Conservation (phyloP, 1,139 yeast genomes). For the Yamadazyma songkhlaensis region DNA sequence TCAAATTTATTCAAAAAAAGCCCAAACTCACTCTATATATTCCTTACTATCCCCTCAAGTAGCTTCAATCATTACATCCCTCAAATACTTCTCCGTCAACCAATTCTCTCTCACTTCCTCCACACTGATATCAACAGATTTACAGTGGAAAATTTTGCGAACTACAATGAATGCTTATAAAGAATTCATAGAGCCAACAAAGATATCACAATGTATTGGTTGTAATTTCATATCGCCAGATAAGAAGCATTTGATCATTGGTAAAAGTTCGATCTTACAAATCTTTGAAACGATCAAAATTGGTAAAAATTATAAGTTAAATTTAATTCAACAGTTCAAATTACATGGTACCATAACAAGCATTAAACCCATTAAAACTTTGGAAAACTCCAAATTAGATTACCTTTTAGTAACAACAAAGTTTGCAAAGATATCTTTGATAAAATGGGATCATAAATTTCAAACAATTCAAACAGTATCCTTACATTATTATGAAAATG, state of each 20-base stretch:
- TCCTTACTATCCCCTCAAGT: too few species aligned
- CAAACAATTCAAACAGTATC: constrained; percentile 67
- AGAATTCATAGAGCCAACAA: constrained; percentile 76
- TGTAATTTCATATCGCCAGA: constrained; percentile 58
- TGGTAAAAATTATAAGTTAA: constrained; percentile 36
- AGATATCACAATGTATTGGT: constrained; percentile 60
- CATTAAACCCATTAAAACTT: constrained; percentile 51
- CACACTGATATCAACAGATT: constrained; percentile 1
- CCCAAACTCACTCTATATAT: too few species aligned
- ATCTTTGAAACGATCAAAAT: constrained; percentile 48
- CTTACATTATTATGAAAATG: constrained; percentile 81
- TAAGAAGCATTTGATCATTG: constrained; percentile 58
- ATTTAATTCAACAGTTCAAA: constrained; percentile 62
- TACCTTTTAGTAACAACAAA: constrained; percentile 67
- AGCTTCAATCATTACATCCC: too few species aligned
- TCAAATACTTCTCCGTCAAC: too few species aligned
- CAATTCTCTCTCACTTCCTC: too few species aligned
- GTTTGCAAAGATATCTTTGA: constrained; percentile 72
- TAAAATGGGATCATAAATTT: constrained; percentile 62
- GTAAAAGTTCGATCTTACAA: constrained; percentile 72
- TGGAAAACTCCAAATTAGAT: constrained; percentile 51
- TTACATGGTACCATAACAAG: constrained; percentile 70
- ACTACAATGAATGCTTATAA: constrained; percentile 73
- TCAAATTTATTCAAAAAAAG: too few species aligned
- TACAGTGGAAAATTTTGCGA: constrained; percentile 6